Percentiles rank a stretch among this genome's conserved stretches.
phyloP scores from a whole-genome alignment of 306 rosid genomes.

The Casuarina glauca region DNA sequence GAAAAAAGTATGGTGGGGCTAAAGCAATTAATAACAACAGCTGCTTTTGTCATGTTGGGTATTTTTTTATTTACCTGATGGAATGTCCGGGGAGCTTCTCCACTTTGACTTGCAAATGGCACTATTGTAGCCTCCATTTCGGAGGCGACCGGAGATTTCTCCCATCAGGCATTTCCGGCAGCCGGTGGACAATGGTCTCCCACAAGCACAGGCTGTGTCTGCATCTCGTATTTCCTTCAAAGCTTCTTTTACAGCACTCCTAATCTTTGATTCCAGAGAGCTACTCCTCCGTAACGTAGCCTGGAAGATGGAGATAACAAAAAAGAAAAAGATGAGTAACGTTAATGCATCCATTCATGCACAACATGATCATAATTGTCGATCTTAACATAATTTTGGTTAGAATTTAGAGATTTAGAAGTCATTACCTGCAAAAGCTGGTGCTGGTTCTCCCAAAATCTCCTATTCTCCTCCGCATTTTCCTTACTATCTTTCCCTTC shows the following conservation, averaged over 20 bases:
- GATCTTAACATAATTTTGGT: not conserved
- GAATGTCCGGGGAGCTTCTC: conserved; percentile 54
- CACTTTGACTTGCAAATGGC: conserved; percentile 84
- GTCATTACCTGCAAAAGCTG: conserved; percentile 58
- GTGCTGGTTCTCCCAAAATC: conserved; percentile 70
- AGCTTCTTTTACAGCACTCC: conserved; percentile 53
- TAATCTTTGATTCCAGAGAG: conserved; percentile 53
- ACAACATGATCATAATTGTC: no score
- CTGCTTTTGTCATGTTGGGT: not conserved
- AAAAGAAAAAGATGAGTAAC: not conserved
- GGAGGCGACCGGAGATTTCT: conserved; percentile 55
- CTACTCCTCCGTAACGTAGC: conserved; percentile 47
- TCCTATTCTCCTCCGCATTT: conserved; percentile 32
- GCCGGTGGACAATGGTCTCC: conserved; percentile 30
- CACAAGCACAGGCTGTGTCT: conserved; percentile 53
- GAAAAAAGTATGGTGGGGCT: not conserved
- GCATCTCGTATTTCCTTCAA: conserved; percentile 38
- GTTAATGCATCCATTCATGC: not conserved
- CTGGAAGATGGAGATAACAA: conserved; percentile 31
- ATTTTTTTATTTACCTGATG: conserved; percentile 53
- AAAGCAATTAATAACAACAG: not conserved
- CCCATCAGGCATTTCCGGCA: conserved; percentile 65
- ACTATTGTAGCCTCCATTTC: conserved; percentile 45
- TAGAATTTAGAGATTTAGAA: not conserved
- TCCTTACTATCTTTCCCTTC: conserved; percentile 3